A percentile compares a stretch with the other conserved stretches of the same genome.
phyloP scores from a whole-genome alignment of 2,329 filamentous ascomycete genomes.

The Phyllosticta citrichinensis region DNA sequence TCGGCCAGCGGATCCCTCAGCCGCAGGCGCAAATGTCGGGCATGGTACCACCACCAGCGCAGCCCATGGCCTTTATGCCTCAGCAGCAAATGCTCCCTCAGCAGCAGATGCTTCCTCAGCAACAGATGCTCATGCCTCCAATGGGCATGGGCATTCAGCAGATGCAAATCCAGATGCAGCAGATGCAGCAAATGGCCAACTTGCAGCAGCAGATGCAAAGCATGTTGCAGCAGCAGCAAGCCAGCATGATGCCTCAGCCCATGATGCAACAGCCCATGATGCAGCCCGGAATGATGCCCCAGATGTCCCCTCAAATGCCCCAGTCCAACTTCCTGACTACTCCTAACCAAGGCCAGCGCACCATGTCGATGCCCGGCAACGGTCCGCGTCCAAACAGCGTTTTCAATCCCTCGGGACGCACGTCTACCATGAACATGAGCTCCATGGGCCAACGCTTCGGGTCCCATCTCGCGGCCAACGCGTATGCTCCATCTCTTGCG shows the following conservation, averaged over 20 bases:
- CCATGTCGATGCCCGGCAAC: conserved; percentile 36
- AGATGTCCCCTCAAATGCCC: conserved; percentile 18
- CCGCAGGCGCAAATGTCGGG: not conserved
- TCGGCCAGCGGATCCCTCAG: conserved; percentile 5
- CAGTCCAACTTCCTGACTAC: conserved; percentile 9
- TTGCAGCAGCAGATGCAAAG: conserved; percentile 16
- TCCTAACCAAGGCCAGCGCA: conserved; percentile 22
- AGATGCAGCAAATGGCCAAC: conserved; percentile 11
- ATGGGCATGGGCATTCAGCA: conserved; percentile 6
- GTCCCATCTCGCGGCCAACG: conserved; percentile 18
- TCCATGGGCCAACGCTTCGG: conserved; percentile 41
- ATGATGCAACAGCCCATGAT: conserved; percentile 22
- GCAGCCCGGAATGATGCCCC: conserved; percentile 39
- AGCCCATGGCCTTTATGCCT: conserved; percentile 1
- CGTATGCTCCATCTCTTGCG: conserved; percentile 83
- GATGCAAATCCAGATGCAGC: conserved; percentile 9
- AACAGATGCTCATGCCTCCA: conserved; percentile 6
- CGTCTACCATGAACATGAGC: conserved; percentile 65
- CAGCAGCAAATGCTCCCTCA: not conserved
- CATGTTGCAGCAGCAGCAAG: conserved; percentile 73
- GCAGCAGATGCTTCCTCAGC: not conserved
- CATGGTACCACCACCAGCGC: not conserved
- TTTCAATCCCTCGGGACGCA: not conserved
- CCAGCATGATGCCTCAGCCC: conserved; percentile 20
- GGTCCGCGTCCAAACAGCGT: conserved; percentile 8